These are phyloP conservation scores for Yamadazyma insecticola DNA, from an alignment of 805 yeast genomes.

Conservation along the genomic window DNA sequence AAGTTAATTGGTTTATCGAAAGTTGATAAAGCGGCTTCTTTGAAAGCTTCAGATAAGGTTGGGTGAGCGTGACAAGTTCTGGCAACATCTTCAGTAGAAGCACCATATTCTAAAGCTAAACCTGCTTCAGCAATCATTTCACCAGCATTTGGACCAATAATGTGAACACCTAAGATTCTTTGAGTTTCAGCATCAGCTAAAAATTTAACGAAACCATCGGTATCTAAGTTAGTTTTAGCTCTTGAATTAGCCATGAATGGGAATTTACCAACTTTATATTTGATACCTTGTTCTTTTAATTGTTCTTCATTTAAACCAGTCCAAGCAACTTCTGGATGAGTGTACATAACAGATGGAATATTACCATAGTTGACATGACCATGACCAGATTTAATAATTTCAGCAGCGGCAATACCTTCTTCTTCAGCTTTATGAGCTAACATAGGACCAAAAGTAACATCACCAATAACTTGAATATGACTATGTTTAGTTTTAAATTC, in stretches of 20 bases:
- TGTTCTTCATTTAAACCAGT: constrained; percentile 96
- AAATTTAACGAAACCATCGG: constrained; percentile 96
- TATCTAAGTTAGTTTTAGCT: constrained; percentile 96
- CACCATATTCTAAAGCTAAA: constrained; percentile 97
- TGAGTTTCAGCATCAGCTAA: constrained; percentile 96
- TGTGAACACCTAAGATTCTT: constrained; percentile 93
- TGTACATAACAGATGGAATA: constrained; percentile 98
- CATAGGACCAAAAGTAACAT: constrained; percentile 98
- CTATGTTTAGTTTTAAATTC: constrained; percentile 89
- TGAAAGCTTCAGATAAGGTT: constrained; percentile 94
- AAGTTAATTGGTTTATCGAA: constrained; percentile 89
- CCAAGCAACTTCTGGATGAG: constrained; percentile 99
- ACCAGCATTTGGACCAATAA: constrained; percentile 98
- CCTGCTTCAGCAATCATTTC: constrained; percentile 99
- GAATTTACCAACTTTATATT: constrained; percentile 94
- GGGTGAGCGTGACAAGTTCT: constrained; percentile 99
- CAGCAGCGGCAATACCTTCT: constrained; percentile 98
- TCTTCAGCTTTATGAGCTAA: constrained; percentile 99
- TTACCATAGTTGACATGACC: constrained; percentile 98
- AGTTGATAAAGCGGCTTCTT: constrained; percentile 94
- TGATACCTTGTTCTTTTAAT: constrained; percentile 86
- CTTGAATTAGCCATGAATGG: constrained; percentile 99
- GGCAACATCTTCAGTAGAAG: constrained; percentile 95
- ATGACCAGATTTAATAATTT: constrained; percentile 85
- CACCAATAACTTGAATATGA: constrained; percentile 97